Conservation (phyloP, 2,329 filamentous ascomycete genomes). For the Sporothrix mexicana region DNA sequence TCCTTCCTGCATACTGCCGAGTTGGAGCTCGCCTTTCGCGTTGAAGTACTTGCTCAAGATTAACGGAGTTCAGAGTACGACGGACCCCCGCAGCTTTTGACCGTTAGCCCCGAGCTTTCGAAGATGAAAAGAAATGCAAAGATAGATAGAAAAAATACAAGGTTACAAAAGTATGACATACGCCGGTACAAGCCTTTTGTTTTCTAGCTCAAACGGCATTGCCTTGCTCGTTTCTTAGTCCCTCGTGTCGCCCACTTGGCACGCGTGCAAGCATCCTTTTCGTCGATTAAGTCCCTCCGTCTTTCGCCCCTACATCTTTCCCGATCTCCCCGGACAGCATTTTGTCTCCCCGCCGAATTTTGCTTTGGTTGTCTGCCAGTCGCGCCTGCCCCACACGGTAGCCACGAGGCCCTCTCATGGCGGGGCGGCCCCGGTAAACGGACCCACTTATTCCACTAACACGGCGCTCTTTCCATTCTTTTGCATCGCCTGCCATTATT, state of each 20-base stretch:
- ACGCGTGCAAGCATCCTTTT: slow-evolving; percentile 2
- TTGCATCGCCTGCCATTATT: neutral
- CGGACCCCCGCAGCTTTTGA: too few relatives aligned
- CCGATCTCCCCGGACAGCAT: slow-evolving; percentile 8
- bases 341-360: neutral
- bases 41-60: neutral
- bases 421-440: neutral
- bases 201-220: neutral
- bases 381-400: neutral
- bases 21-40: slow-evolving; percentile 8
- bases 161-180: too few relatives aligned
- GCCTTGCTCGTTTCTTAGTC: neutral
- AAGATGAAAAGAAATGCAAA: too few relatives aligned
- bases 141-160: too few relatives aligned
- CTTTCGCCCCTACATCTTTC: neutral
- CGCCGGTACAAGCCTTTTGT: too few relatives aligned
- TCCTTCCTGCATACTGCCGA: neutral
- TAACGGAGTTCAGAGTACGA: neutral
- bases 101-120: neutral
- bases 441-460: slow-evolving; percentile 16
- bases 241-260: neutral
- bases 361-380: too few relatives aligned
- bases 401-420: neutral
- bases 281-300: neutral
- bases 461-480: neutral